Evolutionary conservation across 495 filamentous ascomycete genomes (phyloP), one percentile per base, ranked within the genome.

Genomic region (Achaetomiella virescens): DNA sequence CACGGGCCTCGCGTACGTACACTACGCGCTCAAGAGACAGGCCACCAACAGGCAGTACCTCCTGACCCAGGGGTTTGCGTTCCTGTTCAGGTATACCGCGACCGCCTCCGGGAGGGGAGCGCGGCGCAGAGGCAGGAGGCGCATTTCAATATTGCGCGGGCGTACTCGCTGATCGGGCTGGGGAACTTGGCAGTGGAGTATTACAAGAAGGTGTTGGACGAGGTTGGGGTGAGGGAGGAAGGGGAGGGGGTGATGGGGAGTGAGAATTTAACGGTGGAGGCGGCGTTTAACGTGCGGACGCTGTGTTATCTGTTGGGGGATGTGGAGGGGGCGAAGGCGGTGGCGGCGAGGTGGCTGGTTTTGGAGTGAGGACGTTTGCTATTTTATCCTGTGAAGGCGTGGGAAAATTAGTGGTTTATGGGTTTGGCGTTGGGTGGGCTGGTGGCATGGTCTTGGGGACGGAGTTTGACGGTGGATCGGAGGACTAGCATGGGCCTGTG

Each of bases 21-120:
- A 96, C 64, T 83, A 91, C 63, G 86, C 85, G 10, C 79, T 96
- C 57, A 95, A 96, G 64, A 81, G 91, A 10, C 90, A 92, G 68
- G 81, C 86, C 5, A 90, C 91, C 46, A 96, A 97, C 66, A 78
- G 92, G 1, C 91, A 97, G 65, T 90, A 86, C 60, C 81, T 88
- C 21, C 81, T 95, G 36, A 76, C 87, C 62, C 93, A 97, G 65
- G 93, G 87, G 0, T 74, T 96, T 17, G 77, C 84, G 0, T 96
- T 97, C 62, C 69, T 97, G 48, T 79, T 83, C 44, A 75, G 83
- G 22, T 98, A 98, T 86, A 89, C 59, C 69, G 84, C 2, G 50
- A 82, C 50, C 64, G 84, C 18, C 62, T 36, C 41, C 35, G 55
- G 14, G 71, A 75, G 6, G 44, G 43, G 0, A 22, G 8, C 6